Evolutionary conservation across 2,329 filamentous ascomycete genomes (phyloP).

Genomic region (Ilyonectria sp.): DNA sequence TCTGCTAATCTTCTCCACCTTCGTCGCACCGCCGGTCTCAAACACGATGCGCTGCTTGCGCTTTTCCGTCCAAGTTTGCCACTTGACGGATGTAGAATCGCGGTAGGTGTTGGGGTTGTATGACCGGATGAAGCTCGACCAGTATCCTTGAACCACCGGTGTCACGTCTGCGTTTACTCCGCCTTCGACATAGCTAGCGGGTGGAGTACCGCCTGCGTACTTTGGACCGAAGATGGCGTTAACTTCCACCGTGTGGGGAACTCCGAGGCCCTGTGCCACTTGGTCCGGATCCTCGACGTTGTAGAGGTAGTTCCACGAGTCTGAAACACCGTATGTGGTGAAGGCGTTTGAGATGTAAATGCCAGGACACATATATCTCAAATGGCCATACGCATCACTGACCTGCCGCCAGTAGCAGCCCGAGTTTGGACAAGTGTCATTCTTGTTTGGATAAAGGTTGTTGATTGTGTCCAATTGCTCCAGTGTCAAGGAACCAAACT

Average conservation of each 20-base stretch:
- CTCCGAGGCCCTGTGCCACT: constrained; percentile 70
- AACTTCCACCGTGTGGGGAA: constrained; percentile 77
- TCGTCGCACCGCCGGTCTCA: constrained; percentile 55
- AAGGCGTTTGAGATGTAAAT: constrained; percentile 51
- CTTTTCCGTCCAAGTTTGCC: constrained; percentile 56
- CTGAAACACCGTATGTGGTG: constrained; percentile 50
- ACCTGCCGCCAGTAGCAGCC: constrained; percentile 57
- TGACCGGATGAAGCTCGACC: constrained; percentile 79
- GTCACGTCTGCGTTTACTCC: constrained; percentile 71
- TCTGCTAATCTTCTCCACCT: constrained; percentile 56
- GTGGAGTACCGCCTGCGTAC: constrained; percentile 63
- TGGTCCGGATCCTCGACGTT: constrained; percentile 74
- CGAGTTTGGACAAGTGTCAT: constrained; percentile 49
- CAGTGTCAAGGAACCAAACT: constrained; percentile 53
- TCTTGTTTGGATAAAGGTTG: constrained; percentile 54
- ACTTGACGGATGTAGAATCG: constrained; percentile 53
- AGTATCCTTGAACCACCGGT: constrained; percentile 77
- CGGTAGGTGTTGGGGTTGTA: constrained; percentile 74
- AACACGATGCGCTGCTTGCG: constrained; percentile 56
- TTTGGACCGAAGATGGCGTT: constrained; percentile 77
- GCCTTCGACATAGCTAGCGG: constrained; percentile 68
- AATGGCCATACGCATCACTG: constrained; percentile 54
- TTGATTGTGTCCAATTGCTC: constrained; percentile 52
- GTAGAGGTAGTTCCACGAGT: constrained; percentile 79
- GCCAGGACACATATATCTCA: constrained; percentile 55